phyloP scores from a whole-genome alignment of 163 green algal species.

The Volvox carteri region DNA sequence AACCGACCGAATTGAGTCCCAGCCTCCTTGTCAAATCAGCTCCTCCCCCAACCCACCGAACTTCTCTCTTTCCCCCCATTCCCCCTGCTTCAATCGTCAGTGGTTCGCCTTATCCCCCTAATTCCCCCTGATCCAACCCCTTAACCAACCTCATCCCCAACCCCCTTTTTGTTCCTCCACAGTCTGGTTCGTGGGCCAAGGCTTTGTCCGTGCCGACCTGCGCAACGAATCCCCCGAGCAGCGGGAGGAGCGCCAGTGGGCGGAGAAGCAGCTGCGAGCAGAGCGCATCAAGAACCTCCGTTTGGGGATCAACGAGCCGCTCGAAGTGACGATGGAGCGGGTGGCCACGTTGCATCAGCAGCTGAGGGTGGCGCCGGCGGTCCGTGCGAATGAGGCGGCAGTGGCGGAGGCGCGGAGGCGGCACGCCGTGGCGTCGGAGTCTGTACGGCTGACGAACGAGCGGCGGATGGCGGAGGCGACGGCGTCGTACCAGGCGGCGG shows the following conservation, averaged over 20 bases:
- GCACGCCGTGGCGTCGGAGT: conserved; percentile 26
- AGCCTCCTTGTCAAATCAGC: too few relatives aligned
- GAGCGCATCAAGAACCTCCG: conserved; percentile 68
- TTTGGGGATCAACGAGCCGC: conserved; percentile 64
- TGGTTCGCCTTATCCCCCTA: neutral
- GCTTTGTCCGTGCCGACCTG: conserved; percentile 58
- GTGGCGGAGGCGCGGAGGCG: conserved; percentile 11
- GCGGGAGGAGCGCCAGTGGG: conserved; percentile 64
- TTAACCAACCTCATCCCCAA: neutral
- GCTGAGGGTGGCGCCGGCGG: conserved; percentile 47
- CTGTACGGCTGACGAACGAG: conserved; percentile 38
- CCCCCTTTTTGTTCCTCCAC: neutral
- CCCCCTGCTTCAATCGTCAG: too few relatives aligned
- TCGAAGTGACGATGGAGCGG: conserved; percentile 67
- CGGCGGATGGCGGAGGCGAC: conserved; percentile 7
- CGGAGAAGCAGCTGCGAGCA: conserved; percentile 60
- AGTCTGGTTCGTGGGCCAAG: conserved; percentile 61
- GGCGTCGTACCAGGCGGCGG: conserved; percentile 36
- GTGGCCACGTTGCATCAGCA: conserved; percentile 58
- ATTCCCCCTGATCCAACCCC: neutral
- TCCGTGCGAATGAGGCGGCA: conserved; percentile 4
- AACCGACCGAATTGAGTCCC: too few relatives aligned
- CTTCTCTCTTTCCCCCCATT: neutral
- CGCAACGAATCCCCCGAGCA: conserved; percentile 41
- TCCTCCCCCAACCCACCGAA: neutral